Conservation (phyloP, 768 basidiomycete species). For the Suillus sp. region DNA sequence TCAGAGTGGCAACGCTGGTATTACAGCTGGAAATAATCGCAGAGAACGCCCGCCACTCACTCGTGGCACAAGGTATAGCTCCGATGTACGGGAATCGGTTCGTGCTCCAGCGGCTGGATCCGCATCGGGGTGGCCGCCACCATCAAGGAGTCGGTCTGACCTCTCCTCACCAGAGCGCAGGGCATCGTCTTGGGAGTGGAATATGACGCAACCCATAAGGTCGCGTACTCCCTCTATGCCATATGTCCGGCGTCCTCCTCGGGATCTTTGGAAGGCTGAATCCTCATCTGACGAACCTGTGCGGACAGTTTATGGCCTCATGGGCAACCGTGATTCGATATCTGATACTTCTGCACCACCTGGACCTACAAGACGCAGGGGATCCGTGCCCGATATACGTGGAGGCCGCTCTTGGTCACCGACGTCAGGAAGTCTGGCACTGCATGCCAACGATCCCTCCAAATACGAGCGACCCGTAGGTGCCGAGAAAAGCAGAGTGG, state of each 20-base stretch:
- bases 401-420: conserved; percentile 22
- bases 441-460: conserved; percentile 23
- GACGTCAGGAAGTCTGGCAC: conserved; percentile 31
- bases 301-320: conserved; percentile 7
- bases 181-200: conserved; percentile 17
- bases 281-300: conserved; percentile 4
- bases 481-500: conserved; percentile 30
- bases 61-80: conserved; percentile 14
- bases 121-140: conserved; percentile 18
- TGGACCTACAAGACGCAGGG: conserved; percentile 21
- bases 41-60: conserved; percentile 15
- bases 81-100: conserved; percentile 13
- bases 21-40: conserved; percentile 11
- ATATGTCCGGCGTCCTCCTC: conserved; percentile 21
- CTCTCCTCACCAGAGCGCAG: conserved; percentile 12
- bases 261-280: conserved; percentile 24
- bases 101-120: conserved; percentile 15
- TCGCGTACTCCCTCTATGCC: conserved; percentile 20
- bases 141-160: conserved; percentile 6
- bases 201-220: conserved; percentile 21
- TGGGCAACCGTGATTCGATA: conserved; percentile 6
- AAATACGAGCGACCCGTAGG: conserved; percentile 32
- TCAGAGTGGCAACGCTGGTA: not conserved
- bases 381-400: conserved; percentile 12
- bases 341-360: conserved; percentile 17